phyloP scores from a whole-genome alignment of 352 stramenopile species.

The Pythium periplocum region DNA sequence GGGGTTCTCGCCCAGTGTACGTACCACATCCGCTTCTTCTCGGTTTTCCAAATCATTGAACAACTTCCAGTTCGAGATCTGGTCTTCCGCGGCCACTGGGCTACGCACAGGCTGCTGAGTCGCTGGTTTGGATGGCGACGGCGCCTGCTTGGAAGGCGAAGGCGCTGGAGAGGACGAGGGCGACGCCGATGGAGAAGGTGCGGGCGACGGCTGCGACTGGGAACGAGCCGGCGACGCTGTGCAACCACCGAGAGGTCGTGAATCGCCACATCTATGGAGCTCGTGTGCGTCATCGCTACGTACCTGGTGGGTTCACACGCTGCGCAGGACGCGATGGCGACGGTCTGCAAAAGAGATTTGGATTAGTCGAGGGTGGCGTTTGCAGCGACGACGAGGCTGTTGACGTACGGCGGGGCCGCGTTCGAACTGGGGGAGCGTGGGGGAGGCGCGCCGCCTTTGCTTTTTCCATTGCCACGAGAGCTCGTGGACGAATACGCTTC shows the following conservation, averaged over 20 bases:
- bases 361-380: background rate
- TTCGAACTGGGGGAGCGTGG: too few relatives aligned
- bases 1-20: slow-evolving; percentile 6
- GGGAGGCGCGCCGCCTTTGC: slow-evolving; percentile 5
- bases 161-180: slow-evolving; percentile 1
- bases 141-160: too few relatives aligned
- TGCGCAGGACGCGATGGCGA: slow-evolving; percentile 1
- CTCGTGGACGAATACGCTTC: slow-evolving; percentile 6
- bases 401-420: too few relatives aligned
- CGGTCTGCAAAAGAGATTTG: slow-evolving; percentile 2
- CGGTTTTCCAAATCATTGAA: slow-evolving; percentile 86
- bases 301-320: slow-evolving; percentile 12
- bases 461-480: slow-evolving; percentile 17
- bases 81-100: slow-evolving; percentile 25
- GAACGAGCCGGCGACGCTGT: slow-evolving; percentile 12
- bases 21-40: slow-evolving; percentile 75
- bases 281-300: background rate
- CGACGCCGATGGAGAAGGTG: slow-evolving; percentile 7
- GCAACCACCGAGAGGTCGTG: background rate
- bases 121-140: too few relatives aligned
- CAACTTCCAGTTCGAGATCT: slow-evolving; percentile 82
- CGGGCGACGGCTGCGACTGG: slow-evolving; percentile 4
- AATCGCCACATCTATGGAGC: background rate
- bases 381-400: background rate
- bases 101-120: too few relatives aligned